These are phyloP conservation scores for Cardiospermum halicacabum DNA, from an alignment of 345 rosid species.

Conservation along the genomic window DNA sequence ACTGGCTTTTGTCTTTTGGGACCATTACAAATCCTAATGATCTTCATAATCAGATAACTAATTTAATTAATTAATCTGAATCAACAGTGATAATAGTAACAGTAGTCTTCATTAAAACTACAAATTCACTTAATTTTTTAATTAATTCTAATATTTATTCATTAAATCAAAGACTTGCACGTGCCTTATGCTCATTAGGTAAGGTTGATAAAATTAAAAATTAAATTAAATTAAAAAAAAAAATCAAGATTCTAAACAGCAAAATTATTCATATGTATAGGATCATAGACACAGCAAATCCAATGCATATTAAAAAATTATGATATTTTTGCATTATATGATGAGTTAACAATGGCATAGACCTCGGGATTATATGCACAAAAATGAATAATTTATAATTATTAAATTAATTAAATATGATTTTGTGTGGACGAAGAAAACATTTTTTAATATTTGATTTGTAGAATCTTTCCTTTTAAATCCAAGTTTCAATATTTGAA, in stretches of 20 bases:
- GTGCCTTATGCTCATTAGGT: neutral
- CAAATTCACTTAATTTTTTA: too few relatives aligned
- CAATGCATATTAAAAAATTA: neutral
- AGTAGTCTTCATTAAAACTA: too few relatives aligned
- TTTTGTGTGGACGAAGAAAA: slow-evolving; percentile 9
- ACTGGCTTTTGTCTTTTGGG: neutral
- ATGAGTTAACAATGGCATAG: neutral
- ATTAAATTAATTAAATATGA: neutral
- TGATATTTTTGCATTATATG: neutral
- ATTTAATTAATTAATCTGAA: too few relatives aligned
- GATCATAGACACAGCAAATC: slow-evolving; percentile 9
- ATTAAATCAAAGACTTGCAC: neutral
- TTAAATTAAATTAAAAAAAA: neutral
- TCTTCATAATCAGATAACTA: too few relatives aligned
- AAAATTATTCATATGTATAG: neutral
- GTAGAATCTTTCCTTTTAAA: slow-evolving; percentile 11
- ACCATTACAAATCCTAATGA: neutral
- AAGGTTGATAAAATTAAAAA: neutral
- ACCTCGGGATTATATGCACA: slow-evolving; percentile 7
- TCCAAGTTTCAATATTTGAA: neutral
- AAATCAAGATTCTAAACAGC: neutral
- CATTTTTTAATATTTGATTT: neutral
- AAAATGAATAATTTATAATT: neutral
- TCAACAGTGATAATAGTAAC: too few relatives aligned
- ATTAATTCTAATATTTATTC: too few relatives aligned